Conservation (phyloP, 2,329 filamentous ascomycete species). For the Fusarium irregulare region DNA sequence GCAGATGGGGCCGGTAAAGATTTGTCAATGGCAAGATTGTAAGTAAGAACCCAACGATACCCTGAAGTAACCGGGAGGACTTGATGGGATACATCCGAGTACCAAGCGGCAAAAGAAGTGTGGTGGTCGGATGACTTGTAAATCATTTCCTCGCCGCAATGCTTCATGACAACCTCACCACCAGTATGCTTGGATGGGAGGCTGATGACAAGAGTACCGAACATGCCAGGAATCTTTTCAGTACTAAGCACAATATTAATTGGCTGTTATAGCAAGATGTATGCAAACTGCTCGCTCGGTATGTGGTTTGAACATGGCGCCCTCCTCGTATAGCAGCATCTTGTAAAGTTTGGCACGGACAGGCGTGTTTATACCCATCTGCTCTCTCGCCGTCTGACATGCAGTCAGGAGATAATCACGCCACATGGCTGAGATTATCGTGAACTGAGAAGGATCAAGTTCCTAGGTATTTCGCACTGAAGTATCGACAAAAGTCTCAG, state of each 20-base stretch:
- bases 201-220: slow-evolving; percentile 62
- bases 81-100: slow-evolving; percentile 64
- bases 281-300: slow-evolving; percentile 50
- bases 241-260: slow-evolving; percentile 45
- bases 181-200: slow-evolving; percentile 62
- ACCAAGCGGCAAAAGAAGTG: slow-evolving; percentile 53
- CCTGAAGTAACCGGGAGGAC: slow-evolving; percentile 60
- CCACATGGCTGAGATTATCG: slow-evolving; percentile 31
- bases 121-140: slow-evolving; percentile 47
- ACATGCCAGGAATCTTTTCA: slow-evolving; percentile 60
- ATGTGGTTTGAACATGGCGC: slow-evolving; percentile 61
- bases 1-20: slow-evolving; percentile 39
- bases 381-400: slow-evolving; percentile 38
- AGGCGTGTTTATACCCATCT: slow-evolving; percentile 49
- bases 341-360: slow-evolving; percentile 57
- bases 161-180: slow-evolving; percentile 57
- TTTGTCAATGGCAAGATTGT: slow-evolving; percentile 57
- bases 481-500: too few relatives aligned
- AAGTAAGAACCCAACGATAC: slow-evolving; percentile 63
- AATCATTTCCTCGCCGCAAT: slow-evolving; percentile 49
- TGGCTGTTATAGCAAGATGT: not conserved
- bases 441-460: too few relatives aligned
- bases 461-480: too few relatives aligned
- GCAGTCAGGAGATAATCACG: slow-evolving; percentile 38
- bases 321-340: slow-evolving; percentile 62